Conservation (phyloP, 495 filamentous ascomycete species). For the Zalerion maritima region DNA sequence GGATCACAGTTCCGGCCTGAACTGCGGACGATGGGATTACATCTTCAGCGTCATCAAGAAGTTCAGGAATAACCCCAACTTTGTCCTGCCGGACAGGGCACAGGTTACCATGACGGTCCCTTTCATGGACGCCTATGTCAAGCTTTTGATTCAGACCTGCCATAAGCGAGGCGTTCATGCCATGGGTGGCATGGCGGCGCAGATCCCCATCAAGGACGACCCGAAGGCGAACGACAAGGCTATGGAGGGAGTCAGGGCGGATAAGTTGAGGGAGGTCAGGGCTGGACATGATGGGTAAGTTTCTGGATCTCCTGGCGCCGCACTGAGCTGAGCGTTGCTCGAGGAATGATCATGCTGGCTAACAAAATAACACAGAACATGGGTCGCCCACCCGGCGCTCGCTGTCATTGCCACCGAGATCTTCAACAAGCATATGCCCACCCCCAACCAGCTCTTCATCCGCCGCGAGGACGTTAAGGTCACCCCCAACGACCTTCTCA, state of each 20-base stretch:
- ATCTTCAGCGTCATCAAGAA: slow-evolving; percentile 99
- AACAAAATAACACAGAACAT: slow-evolving; percentile 29
- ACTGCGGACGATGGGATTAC: slow-evolving; percentile 99
- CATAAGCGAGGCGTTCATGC: slow-evolving; percentile 90
- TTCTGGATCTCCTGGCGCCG: neutral
- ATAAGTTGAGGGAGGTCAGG: slow-evolving; percentile 91
- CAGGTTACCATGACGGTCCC: slow-evolving; percentile 95
- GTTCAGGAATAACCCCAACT: slow-evolving; percentile 86
- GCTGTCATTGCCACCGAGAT: slow-evolving; percentile 79
- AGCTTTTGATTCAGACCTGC: slow-evolving; percentile 94
- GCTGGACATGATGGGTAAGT: slow-evolving; percentile 80
- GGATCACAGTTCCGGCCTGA: slow-evolving; percentile 89
- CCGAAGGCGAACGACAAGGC: slow-evolving; percentile 78
- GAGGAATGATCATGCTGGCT: slow-evolving; percentile 5
- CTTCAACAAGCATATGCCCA: slow-evolving; percentile 99
- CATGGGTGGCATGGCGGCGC: slow-evolving; percentile 98
- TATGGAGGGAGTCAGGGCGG: slow-evolving; percentile 83
- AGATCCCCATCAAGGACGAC: slow-evolving; percentile 96
- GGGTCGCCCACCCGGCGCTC: slow-evolving; percentile 94
- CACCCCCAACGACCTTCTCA: slow-evolving; percentile 79
- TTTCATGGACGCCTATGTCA: slow-evolving; percentile 97
- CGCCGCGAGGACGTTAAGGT: slow-evolving; percentile 84
- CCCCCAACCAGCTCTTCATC: slow-evolving; percentile 88
- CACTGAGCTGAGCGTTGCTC: neutral
- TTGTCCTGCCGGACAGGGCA: slow-evolving; percentile 83